phyloP scores from a whole-genome alignment of 2,329 filamentous ascomycete species.

The Ceratocystis eucalypticola region DNA sequence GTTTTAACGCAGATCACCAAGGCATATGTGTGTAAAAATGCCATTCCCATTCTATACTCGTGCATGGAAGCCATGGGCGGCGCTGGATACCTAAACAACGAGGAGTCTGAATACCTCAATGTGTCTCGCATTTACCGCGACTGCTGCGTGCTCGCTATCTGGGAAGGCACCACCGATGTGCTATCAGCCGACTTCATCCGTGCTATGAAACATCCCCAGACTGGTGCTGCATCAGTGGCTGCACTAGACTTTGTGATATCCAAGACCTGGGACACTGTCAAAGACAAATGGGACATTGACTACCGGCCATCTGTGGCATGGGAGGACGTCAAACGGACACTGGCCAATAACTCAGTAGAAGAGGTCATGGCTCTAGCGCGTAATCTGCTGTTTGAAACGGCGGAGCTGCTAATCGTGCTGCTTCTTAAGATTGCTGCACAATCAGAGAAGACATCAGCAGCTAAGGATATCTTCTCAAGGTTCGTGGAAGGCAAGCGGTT shows the following conservation, averaged over 20 bases:
- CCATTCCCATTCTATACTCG: conserved; percentile 37
- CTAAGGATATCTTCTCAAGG: conserved; percentile 29
- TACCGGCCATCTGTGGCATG: conserved; percentile 29
- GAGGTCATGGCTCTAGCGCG: conserved; percentile 36
- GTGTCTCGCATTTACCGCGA: conserved; percentile 53
- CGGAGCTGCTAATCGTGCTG: conserved; percentile 33
- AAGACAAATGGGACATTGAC: conserved; percentile 22
- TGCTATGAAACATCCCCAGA: conserved; percentile 34
- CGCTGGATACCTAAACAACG: conserved; percentile 49
- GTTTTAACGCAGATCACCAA: conserved; percentile 48
- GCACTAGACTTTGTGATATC: conserved; percentile 33
- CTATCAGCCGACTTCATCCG: conserved; percentile 41
- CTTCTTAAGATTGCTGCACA: conserved; percentile 31
- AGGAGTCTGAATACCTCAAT: conserved; percentile 50
- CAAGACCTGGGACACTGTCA: conserved; percentile 17
- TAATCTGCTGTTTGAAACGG: conserved; percentile 31
- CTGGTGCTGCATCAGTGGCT: conserved; percentile 28
- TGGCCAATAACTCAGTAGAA: conserved; percentile 28
- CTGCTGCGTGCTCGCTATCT: conserved; percentile 49
- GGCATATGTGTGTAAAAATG: conserved; percentile 40
- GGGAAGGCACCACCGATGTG: conserved; percentile 62
- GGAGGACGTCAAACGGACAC: conserved; percentile 28
- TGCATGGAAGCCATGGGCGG: conserved; percentile 54
- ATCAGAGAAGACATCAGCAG: conserved; percentile 22
- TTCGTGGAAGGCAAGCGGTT: conserved; percentile 27